phyloP scores from a whole-genome alignment of 441 rosid species.

The Adansonia grandidieri region DNA sequence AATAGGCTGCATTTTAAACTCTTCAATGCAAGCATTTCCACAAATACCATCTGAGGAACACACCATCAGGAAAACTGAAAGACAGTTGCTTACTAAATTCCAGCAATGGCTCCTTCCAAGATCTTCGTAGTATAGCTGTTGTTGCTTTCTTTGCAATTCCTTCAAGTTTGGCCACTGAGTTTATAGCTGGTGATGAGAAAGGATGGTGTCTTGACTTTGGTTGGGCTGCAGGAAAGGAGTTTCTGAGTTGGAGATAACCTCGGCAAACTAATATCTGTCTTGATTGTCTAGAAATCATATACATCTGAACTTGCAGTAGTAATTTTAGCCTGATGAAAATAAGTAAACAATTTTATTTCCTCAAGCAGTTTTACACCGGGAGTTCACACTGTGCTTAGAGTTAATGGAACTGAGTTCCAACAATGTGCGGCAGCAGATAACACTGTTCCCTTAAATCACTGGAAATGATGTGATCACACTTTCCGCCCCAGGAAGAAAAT shows the following conservation, averaged over 20 bases:
- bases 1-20: background rate
- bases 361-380: slow-evolving; percentile 42
- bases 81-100: background rate
- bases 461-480: slow-evolving; percentile 44
- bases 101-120: slow-evolving; percentile 42
- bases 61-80: background rate
- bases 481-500: slow-evolving; percentile 37
- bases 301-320: too few relatives aligned
- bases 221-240: slow-evolving; percentile 47
- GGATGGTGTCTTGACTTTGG: slow-evolving; percentile 51
- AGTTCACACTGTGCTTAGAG: slow-evolving; percentile 41
- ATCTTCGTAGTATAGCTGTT: slow-evolving; percentile 35
- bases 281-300: too few relatives aligned
- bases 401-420: slow-evolving; percentile 40
- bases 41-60: background rate
- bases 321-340: background rate
- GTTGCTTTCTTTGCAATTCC: slow-evolving; percentile 30
- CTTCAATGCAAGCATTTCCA: too few relatives aligned
- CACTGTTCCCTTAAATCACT: slow-evolving; percentile 14
- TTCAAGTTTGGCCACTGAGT: slow-evolving; percentile 35
- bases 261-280: slow-evolving; percentile 23
- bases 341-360: background rate
- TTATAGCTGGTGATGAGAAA: slow-evolving; percentile 40
- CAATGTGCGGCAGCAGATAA: slow-evolving; percentile 29
- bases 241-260: slow-evolving; percentile 48